Conservation (phyloP, 2,329 filamentous ascomycete genomes). For the Penicillium psychrosexuale region DNA sequence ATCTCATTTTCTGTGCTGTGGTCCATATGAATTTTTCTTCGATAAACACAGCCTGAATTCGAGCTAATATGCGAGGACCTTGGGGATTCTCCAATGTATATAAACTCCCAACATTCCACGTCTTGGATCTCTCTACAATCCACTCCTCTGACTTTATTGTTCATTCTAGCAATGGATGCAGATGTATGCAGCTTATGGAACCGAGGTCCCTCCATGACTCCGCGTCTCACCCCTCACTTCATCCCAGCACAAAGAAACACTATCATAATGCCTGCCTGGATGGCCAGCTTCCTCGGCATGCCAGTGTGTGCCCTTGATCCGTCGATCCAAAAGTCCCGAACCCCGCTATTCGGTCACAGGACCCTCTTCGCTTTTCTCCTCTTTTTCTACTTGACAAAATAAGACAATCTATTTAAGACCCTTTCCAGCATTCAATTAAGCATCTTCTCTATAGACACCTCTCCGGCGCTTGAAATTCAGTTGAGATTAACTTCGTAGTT, state of each 20-base stretch:
- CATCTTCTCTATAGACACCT: not conserved
- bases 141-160: not conserved
- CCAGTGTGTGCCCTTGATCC: not conserved
- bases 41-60: too few species aligned
- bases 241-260: not conserved
- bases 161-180: not conserved
- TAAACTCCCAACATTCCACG: not conserved
- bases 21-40: too few species aligned
- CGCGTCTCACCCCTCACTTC: not conserved
- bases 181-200: too few species aligned
- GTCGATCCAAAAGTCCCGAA: not conserved
- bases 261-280: not conserved
- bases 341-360: not conserved
- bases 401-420: not conserved
- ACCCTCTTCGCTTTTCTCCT: not conserved
- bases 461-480: not conserved
- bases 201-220: not conserved
- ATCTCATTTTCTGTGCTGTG: too few species aligned
- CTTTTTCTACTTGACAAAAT: not conserved
- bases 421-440: not conserved
- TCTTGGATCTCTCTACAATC: not conserved
- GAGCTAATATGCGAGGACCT: not conserved
- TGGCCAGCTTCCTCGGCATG: not conserved
- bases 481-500: not conserved
- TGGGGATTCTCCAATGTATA: not conserved